Conservation (phyloP, 495 filamentous ascomycete genomes). For the Venustampulla echinocandica region DNA sequence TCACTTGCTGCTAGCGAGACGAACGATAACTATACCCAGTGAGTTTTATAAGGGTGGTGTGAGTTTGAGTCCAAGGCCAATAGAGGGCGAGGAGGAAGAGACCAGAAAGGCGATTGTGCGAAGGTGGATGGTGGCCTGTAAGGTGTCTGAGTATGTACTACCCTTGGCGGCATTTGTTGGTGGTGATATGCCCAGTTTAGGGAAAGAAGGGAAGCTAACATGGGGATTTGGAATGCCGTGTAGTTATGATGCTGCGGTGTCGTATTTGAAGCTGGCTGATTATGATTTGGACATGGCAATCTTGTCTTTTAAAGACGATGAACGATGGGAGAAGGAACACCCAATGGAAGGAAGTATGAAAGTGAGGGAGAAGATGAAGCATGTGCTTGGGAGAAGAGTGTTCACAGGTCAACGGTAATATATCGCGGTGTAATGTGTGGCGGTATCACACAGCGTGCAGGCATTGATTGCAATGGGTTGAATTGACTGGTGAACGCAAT, state of each 20-base stretch:
- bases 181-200: no score
- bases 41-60: slow-evolving; percentile 53
- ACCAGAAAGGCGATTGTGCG: slow-evolving; percentile 54
- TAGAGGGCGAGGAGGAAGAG: slow-evolving; percentile 63
- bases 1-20: slow-evolving; percentile 54
- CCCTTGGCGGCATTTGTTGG: background rate
- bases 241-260: slow-evolving; percentile 59
- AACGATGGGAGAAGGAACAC: slow-evolving; percentile 61
- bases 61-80: slow-evolving; percentile 53
- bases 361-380: slow-evolving; percentile 25
- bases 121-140: slow-evolving; percentile 62
- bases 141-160: slow-evolving; percentile 51
- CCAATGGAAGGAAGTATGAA: slow-evolving; percentile 39
- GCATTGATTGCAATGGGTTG: no score
- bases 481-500: slow-evolving; percentile 7
- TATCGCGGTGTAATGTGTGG: slow-evolving; percentile 7
- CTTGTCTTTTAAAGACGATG: slow-evolving; percentile 53
- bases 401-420: slow-evolving; percentile 20
- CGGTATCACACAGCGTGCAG: no score
- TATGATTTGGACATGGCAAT: slow-evolving; percentile 58
- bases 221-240: slow-evolving; percentile 17
- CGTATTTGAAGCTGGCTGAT: slow-evolving; percentile 58
- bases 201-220: background rate
- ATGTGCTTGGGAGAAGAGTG: slow-evolving; percentile 23
- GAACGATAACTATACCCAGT: slow-evolving; percentile 58